Percentiles rank a stretch among this genome's conserved stretches.
Conservation (phyloP, 345 rosid genomes). For the Lumnitzera littorea region DNA sequence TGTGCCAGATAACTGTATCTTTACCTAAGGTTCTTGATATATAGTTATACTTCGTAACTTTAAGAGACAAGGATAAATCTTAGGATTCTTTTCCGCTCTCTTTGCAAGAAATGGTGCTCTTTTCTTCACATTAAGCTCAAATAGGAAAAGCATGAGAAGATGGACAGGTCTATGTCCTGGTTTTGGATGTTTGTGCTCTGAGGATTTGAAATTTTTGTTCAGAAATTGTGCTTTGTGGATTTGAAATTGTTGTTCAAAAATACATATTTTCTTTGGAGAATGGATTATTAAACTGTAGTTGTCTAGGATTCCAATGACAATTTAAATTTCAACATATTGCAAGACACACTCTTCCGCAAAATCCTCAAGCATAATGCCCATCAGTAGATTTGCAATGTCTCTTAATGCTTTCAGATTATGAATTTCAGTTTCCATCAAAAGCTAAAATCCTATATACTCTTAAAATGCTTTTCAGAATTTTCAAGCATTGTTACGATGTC, state of each 20-base stretch:
- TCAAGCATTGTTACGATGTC: conserved; percentile 36
- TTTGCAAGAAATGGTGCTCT: background rate
- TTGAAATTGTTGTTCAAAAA: too few species aligned
- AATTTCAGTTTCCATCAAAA: background rate
- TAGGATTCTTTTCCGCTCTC: background rate
- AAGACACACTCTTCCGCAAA: too few species aligned
- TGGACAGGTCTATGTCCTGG: background rate
- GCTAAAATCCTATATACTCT: conserved; percentile 1
- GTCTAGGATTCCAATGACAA: too few species aligned
- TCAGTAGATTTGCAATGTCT: background rate
- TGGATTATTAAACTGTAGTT: too few species aligned
- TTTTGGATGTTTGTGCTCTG: too few species aligned
- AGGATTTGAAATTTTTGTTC: too few species aligned
- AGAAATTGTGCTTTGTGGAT: too few species aligned
- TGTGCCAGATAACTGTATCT: background rate
- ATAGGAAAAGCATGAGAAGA: background rate
- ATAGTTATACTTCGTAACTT: background rate
- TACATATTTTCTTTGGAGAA: too few species aligned
- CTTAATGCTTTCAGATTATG: background rate
- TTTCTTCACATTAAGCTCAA: background rate
- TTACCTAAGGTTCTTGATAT: too few species aligned
- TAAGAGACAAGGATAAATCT: background rate
- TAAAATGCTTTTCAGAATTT: conserved; percentile 30
- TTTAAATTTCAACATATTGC: too few species aligned
- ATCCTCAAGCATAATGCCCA: background rate